Conservation (phyloP, 1,284 basidiomycete species). For the Malassezia sympodialis region DNA sequence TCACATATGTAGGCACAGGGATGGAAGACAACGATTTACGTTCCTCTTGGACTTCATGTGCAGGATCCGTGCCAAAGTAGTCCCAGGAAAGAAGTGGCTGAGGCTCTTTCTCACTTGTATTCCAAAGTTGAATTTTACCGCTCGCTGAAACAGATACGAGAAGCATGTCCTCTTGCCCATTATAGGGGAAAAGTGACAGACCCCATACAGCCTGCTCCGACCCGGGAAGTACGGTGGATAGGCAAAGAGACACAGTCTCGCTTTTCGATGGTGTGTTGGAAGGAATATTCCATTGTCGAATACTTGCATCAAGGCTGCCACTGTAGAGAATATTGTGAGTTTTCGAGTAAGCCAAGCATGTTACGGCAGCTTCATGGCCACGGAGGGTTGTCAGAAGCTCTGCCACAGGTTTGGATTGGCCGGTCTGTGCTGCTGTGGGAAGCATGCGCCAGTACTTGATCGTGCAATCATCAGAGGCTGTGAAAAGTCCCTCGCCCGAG, state of each 20-base stretch:
- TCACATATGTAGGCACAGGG: slow-evolving; percentile 65
- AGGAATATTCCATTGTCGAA: slow-evolving; percentile 73
- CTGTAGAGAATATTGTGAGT: slow-evolving; percentile 70
- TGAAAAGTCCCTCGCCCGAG: slow-evolving; percentile 65
- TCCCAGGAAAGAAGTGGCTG: slow-evolving; percentile 59
- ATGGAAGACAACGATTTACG: slow-evolving; percentile 47
- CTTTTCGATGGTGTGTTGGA: slow-evolving; percentile 55
- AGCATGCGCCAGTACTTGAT: slow-evolving; percentile 84
- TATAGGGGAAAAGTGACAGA: slow-evolving; percentile 55
- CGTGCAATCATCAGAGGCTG: slow-evolving; percentile 85
- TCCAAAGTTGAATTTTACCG: slow-evolving; percentile 83
- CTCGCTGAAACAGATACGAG: slow-evolving; percentile 83
- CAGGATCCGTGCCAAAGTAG: slow-evolving; percentile 54
- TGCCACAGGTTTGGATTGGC: slow-evolving; percentile 49
- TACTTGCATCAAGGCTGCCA: slow-evolving; percentile 81
- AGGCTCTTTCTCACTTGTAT: not conserved
- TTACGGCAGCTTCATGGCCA: slow-evolving; percentile 85
- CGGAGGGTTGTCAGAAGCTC: slow-evolving; percentile 61
- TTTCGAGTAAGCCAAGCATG: slow-evolving; percentile 69
- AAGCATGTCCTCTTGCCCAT: slow-evolving; percentile 49
- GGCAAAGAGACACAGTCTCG: slow-evolving; percentile 56
- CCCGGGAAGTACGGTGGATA: slow-evolving; percentile 65
- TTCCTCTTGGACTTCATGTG: slow-evolving; percentile 32
- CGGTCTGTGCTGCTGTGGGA: not conserved
- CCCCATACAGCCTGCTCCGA: slow-evolving; percentile 86